A percentile compares a stretch with the other conserved stretches of the same genome.
phyloP scores from a whole-genome alignment of 2,329 filamentous ascomycete species.

The Aspergillus sp. region DNA sequence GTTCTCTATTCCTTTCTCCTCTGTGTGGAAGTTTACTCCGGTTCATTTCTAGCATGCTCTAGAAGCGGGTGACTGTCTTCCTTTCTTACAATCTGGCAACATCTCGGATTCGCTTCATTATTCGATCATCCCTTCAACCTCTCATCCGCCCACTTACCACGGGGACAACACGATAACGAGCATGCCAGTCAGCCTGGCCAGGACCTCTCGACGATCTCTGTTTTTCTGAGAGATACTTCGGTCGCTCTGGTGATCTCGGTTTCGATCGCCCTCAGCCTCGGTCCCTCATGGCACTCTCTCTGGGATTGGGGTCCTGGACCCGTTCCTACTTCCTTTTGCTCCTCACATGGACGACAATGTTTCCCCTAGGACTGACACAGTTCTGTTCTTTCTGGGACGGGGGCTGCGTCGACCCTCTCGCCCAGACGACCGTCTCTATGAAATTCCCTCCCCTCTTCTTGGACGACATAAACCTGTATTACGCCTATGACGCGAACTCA shows the following conservation, averaged over 20 bases:
- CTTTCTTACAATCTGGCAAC: neutral
- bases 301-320: slow-evolving; percentile 9
- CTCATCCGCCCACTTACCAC: slow-evolving; percentile 7
- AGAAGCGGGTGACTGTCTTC: neutral
- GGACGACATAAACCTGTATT: slow-evolving; percentile 32
- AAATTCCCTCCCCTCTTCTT: slow-evolving; percentile 34
- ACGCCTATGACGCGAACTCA: slow-evolving; percentile 32
- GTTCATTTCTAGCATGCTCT: neutral
- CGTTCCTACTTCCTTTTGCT: slow-evolving; percentile 18
- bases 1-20: neutral
- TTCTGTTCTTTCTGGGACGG: slow-evolving; percentile 35
- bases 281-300: slow-evolving; percentile 19
- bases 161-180: slow-evolving; percentile 19
- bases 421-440: slow-evolving; percentile 34
- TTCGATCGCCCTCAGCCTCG: slow-evolving; percentile 4
- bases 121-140: neutral
- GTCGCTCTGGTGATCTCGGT: slow-evolving; percentile 18
- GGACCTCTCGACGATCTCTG: slow-evolving; percentile 13
- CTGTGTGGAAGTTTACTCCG: neutral
- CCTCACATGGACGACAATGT: slow-evolving; percentile 17
- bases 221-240: slow-evolving; percentile 20
- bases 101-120: neutral
- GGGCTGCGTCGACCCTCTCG: slow-evolving; percentile 36
- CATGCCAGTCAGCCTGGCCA: slow-evolving; percentile 22
- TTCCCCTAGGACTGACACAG: slow-evolving; percentile 24